Conservation (phyloP, 1,284 basidiomycete species). For the Cutaneotrichosporon sp. region DNA sequence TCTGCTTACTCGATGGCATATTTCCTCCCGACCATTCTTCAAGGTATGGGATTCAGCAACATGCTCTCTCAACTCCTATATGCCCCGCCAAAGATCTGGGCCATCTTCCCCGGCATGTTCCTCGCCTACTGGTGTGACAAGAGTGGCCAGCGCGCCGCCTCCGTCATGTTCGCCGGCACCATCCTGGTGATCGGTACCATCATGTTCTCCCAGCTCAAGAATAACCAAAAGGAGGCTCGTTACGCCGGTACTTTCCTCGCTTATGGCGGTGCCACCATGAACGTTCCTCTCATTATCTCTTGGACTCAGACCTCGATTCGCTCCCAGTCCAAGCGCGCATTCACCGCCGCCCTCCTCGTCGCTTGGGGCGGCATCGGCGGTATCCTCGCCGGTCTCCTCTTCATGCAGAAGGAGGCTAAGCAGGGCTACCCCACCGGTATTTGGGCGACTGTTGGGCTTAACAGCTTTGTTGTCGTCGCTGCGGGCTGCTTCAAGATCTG, state of each 20-base stretch:
- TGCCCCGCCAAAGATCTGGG: constrained; percentile 51
- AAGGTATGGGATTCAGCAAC: constrained; percentile 47
- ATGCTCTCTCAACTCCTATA: constrained; percentile 44
- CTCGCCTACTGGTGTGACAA: constrained; percentile 50
- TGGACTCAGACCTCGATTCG: constrained; percentile 54
- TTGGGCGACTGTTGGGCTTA: constrained; percentile 21
- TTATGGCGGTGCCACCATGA: constrained; percentile 43
- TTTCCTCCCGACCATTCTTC: constrained; percentile 55
- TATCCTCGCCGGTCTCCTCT: constrained; percentile 23
- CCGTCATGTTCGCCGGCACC: constrained; percentile 16
- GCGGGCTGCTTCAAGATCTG: constrained; percentile 10
- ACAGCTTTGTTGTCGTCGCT: constrained; percentile 8
- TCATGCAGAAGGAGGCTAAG: constrained; percentile 23
- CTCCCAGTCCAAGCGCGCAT: constrained; percentile 51
- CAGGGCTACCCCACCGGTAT: constrained; percentile 25
- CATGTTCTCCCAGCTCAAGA: constrained; percentile 23
- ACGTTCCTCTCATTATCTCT: constrained; percentile 43
- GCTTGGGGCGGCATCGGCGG: constrained; percentile 28
- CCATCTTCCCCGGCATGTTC: constrained; percentile 45
- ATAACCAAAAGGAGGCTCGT: constrained; percentile 15
- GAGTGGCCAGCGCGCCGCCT: constrained; percentile 8
- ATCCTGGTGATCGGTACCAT: constrained; percentile 16
- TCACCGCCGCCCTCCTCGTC: constrained; percentile 26
- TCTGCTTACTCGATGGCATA: constrained; percentile 35
- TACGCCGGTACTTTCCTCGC: constrained; percentile 31